Conservation (phyloP, 2,329 filamentous ascomycete genomes). For the Phyllosticta citrichinensis region DNA sequence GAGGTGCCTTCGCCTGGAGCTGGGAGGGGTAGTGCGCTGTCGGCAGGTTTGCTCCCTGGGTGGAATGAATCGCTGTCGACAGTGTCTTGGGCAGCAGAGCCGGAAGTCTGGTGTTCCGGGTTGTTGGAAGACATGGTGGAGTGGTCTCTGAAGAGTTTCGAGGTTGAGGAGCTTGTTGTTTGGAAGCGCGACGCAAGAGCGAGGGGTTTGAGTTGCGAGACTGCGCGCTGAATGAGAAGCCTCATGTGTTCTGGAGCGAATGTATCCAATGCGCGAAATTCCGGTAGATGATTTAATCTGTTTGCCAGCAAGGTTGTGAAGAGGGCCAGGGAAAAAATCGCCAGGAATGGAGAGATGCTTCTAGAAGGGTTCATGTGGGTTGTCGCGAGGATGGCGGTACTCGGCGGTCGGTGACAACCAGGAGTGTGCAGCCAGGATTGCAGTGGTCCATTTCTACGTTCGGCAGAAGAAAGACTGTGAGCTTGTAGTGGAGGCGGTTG, state of each 20-base stretch:
- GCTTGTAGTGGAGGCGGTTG: no score
- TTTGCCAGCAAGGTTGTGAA: no score
- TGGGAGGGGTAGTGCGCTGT: slow-evolving; percentile 11
- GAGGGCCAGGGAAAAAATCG: no score
- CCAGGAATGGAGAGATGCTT: no score
- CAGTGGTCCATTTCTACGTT: no score
- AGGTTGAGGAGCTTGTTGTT: background rate
- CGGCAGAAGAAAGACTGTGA: no score
- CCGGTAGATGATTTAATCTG: no score
- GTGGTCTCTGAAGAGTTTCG: background rate
- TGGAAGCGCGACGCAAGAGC: background rate
- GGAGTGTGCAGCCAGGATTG: no score
- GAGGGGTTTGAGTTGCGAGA: background rate
- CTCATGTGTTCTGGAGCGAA: no score
- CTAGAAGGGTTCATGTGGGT: no score
- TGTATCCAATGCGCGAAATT: background rate
- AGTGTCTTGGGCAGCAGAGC: background rate
- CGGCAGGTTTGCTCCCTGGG: background rate
- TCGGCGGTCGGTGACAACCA: no score
- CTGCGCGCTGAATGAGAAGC: background rate
- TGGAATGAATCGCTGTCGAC: slow-evolving; percentile 6
- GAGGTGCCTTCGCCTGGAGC: slow-evolving; percentile 11
- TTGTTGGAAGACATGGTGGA: background rate
- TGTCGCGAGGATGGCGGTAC: no score
- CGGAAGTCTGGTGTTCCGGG: background rate